Conservation (phyloP, 116 monocot genomes). For the Dioscorea cayenensis region DNA sequence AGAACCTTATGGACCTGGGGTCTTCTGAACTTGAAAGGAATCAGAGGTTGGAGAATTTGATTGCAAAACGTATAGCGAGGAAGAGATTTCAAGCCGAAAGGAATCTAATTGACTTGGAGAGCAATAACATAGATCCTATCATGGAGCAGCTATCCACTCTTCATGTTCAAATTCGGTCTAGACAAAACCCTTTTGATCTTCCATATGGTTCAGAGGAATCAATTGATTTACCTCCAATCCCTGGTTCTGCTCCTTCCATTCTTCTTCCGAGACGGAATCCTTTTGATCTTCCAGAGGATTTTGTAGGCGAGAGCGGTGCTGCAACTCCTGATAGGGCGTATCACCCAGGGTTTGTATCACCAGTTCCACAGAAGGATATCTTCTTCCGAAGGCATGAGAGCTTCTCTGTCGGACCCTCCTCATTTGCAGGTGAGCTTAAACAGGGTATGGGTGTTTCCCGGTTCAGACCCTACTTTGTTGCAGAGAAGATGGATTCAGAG, state of each 20-base stretch:
- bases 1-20: slow-evolving; percentile 74
- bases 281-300: slow-evolving; percentile 57
- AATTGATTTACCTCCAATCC: slow-evolving; percentile 36
- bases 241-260: slow-evolving; percentile 87
- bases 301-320: slow-evolving; percentile 11
- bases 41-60: slow-evolving; percentile 74
- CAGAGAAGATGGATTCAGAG: slow-evolving; percentile 21
- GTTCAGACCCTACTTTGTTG: slow-evolving; percentile 37
- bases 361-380: slow-evolving; percentile 16
- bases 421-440: slow-evolving; percentile 9
- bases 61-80: slow-evolving; percentile 67
- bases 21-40: slow-evolving; percentile 80
- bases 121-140: slow-evolving; percentile 11
- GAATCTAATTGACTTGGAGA: slow-evolving; percentile 50
- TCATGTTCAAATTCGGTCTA: slow-evolving; percentile 38
- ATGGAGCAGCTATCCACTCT: slow-evolving; percentile 31
- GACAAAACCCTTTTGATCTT: slow-evolving; percentile 71
- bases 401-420: slow-evolving; percentile 20
- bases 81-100: slow-evolving; percentile 38
- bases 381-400: slow-evolving; percentile 25
- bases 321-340: slow-evolving; percentile 7
- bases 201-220: slow-evolving; percentile 39
- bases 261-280: slow-evolving; percentile 57
- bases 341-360: slow-evolving; percentile 11
- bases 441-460: slow-evolving; percentile 9